Evolutionary conservation across 2,329 filamentous ascomycete genomes (phyloP).

Genomic region (Nigrospora oryzae): DNA sequence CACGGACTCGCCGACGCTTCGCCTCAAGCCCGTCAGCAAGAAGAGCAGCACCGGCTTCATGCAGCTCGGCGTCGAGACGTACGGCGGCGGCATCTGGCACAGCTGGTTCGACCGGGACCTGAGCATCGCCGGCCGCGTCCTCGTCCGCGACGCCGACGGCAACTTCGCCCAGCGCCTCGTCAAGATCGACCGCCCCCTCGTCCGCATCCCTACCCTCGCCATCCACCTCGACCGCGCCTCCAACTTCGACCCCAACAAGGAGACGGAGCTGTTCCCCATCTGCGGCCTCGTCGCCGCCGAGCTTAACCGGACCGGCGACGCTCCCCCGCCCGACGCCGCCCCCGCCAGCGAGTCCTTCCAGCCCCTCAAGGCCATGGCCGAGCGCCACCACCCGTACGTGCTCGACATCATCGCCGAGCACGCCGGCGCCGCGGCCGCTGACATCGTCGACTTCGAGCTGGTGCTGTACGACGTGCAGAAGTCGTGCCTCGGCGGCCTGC

Average conservation of each 20-base stretch:
- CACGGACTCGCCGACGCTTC: conserved; percentile 87
- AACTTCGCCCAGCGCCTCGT: conserved; percentile 76
- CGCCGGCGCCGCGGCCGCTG: conserved; percentile 58
- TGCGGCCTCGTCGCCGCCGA: conserved; percentile 80
- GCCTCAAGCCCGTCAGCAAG: conserved; percentile 91
- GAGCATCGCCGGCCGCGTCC: conserved; percentile 78
- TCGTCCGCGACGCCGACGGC: conserved; percentile 67
- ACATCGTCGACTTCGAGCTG: conserved; percentile 89
- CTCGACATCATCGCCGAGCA: conserved; percentile 78
- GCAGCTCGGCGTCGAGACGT: conserved; percentile 93
- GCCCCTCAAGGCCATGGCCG: conserved; percentile 67
- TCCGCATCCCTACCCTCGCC: conserved; percentile 86
- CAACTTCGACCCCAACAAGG: conserved; percentile 92
- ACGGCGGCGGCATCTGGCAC: conserved; percentile 95
- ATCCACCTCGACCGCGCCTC: conserved; percentile 86
- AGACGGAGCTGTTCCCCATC: conserved; percentile 91
- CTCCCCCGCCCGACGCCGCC: conserved; percentile 28
- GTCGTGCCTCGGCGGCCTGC: conserved; percentile 77
- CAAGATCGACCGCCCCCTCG: conserved; percentile 82
- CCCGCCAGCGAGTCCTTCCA: conserved; percentile 47
- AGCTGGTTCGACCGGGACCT: conserved; percentile 97
- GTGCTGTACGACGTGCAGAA: conserved; percentile 96
- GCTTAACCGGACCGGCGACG: conserved; percentile 61
- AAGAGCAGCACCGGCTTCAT: conserved; percentile 79
- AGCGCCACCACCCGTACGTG: conserved; percentile 84